phyloP scores from a whole-genome alignment of 345 rosid species.

The Isatis tinctoria region DNA sequence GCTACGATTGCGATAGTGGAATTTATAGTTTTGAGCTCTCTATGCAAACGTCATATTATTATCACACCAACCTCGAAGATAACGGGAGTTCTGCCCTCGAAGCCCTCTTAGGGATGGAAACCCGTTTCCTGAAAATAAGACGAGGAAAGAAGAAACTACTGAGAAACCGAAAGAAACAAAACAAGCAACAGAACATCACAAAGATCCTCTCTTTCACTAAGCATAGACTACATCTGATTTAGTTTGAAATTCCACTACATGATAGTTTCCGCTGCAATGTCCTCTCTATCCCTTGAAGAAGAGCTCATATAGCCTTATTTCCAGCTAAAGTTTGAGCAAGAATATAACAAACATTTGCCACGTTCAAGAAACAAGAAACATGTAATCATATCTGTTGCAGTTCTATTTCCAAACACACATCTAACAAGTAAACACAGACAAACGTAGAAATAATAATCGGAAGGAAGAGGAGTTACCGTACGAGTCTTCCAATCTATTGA shows the following conservation, averaged over 20 bases:
- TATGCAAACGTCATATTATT: background rate
- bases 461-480: slow-evolving; percentile 43
- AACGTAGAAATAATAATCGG: background rate
- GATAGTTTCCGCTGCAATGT: background rate
- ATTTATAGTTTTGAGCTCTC: background rate
- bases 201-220: background rate
- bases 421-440: background rate
- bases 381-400: background rate
- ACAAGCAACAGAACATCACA: background rate
- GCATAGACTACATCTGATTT: background rate
- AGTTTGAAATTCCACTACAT: background rate
- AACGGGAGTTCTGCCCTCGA: slow-evolving; percentile 40
- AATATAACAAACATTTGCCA: background rate
- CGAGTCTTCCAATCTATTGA: slow-evolving; percentile 67
- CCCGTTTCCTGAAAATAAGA: slow-evolving; percentile 33
- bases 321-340: background rate
- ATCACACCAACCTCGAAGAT: slow-evolving; percentile 54
- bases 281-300: background rate
- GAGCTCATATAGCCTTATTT: background rate
- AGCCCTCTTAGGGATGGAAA: slow-evolving; percentile 42
- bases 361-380: background rate
- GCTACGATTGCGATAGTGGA: background rate
- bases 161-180: background rate
- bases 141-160: background rate
- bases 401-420: background rate